Conservation (phyloP, 768 basidiomycete genomes). For the Butyriboletus loyo region DNA sequence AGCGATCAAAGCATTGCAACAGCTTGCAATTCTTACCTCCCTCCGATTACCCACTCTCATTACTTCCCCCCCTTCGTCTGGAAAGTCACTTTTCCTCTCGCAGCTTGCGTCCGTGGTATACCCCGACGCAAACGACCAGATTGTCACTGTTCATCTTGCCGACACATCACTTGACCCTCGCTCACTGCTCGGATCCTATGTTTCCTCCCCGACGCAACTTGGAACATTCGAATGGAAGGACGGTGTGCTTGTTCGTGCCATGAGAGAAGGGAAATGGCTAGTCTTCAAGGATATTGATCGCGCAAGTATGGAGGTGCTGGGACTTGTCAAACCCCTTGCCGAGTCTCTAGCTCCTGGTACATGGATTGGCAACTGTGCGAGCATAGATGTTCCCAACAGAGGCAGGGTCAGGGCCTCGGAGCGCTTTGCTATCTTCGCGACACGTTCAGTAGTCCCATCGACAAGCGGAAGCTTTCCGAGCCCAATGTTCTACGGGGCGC, state of each 20-base stretch:
- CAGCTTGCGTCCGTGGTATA: constrained; percentile 70
- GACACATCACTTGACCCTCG: constrained; percentile 96
- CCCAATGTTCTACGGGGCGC: constrained; percentile 78
- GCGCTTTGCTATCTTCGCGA: constrained; percentile 85
- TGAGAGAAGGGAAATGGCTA: constrained; percentile 90
- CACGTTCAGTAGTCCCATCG: constrained; percentile 61
- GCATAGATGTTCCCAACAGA: constrained; percentile 69
- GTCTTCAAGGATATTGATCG: constrained; percentile 91
- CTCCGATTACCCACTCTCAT: constrained; percentile 76
- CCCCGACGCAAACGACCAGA: constrained; percentile 58
- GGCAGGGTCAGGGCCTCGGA: constrained; percentile 74
- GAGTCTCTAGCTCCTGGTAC: constrained; percentile 69
- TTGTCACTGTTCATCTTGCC: constrained; percentile 86
- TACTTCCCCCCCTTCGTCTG: constrained; percentile 82
- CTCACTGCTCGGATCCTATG: constrained; percentile 87
- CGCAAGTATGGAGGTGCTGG: constrained; percentile 86
- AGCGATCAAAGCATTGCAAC: constrained; percentile 53
- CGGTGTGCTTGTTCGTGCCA: constrained; percentile 84
- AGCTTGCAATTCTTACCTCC: constrained; percentile 62
- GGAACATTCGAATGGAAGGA: constrained; percentile 97
- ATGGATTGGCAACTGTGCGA: constrained; percentile 71
- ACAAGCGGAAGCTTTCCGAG: constrained; percentile 46
- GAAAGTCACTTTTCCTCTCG: constrained; percentile 77
- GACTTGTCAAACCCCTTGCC: constrained; percentile 78
- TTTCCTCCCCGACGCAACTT: constrained; percentile 77